These are phyloP conservation scores for Actinomortierella wolfii DNA, from an alignment of 371 early-diverging fungal genomes.

Conservation along the genomic window DNA sequence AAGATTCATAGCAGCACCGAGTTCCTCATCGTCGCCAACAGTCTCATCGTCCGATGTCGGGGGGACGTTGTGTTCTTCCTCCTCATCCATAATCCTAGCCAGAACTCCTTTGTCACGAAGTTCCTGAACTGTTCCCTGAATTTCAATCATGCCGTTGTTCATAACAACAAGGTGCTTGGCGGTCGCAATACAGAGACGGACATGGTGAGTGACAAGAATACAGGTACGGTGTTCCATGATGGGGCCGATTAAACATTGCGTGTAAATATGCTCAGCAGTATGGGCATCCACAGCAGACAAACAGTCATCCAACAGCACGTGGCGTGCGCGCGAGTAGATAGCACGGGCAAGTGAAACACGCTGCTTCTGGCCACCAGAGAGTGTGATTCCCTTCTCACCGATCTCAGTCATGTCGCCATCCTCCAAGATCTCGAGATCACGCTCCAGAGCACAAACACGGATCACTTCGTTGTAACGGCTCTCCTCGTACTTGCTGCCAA, in stretches of 20 bases:
- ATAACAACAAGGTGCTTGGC: conserved; percentile 70
- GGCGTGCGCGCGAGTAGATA: conserved; percentile 76
- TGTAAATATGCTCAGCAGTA: conserved; percentile 84
- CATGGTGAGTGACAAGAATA: conserved; percentile 90
- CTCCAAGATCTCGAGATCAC: conserved; percentile 80
- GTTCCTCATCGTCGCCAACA: conserved; percentile 25
- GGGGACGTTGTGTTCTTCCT: conserved; percentile 36
- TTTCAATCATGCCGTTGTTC: conserved; percentile 54
- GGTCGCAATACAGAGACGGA: conserved; percentile 72
- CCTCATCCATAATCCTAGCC: conserved; percentile 49
- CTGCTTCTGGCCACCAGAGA: conserved; percentile 81
- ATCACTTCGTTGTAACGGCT: conserved; percentile 70
- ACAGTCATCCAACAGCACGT: conserved; percentile 83
- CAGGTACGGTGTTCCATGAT: conserved; percentile 79
- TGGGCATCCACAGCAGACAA: conserved; percentile 86
- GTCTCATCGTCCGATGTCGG: conserved; percentile 27
- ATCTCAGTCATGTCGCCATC: conserved; percentile 93
- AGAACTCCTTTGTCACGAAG: conserved; percentile 51
- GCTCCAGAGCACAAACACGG: conserved; percentile 63
- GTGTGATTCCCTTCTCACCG: conserved; percentile 85
- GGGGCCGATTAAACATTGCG: conserved; percentile 69
- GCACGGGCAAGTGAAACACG: conserved; percentile 86
- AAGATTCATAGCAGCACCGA: conserved; percentile 30
- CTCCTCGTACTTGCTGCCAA: conserved; percentile 72
- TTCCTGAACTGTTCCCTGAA: conserved; percentile 52